Evolutionary conservation across 257 asterid species (phyloP).

Genomic region (Dorcoceras hygrometricum): DNA sequence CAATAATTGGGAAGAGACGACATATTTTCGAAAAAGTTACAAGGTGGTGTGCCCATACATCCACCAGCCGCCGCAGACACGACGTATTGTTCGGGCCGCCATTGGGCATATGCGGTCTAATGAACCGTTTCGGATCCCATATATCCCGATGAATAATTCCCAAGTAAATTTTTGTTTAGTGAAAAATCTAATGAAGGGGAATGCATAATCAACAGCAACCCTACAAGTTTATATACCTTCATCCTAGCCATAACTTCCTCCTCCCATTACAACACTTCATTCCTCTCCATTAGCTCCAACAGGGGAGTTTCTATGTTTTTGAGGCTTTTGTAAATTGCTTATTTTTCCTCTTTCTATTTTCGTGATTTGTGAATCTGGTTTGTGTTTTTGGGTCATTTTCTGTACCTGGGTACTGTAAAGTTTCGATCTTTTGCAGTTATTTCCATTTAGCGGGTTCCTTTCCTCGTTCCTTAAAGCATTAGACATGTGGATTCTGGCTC

Average conservation of each 20-base stretch:
- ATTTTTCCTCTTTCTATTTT: neutral
- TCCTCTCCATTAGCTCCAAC: neutral
- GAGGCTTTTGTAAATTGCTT: conserved; percentile 13
- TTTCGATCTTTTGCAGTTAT: conserved; percentile 38
- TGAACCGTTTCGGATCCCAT: conserved; percentile 21
- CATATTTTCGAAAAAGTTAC: too few species aligned
- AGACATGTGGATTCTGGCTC: conserved; percentile 6
- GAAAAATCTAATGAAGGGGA: neutral
- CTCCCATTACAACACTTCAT: conserved; percentile 31
- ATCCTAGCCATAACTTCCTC: conserved; percentile 24
- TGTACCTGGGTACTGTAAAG: conserved; percentile 36
- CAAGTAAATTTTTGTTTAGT: neutral
- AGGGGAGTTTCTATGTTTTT: neutral
- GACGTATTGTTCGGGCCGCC: neutral
- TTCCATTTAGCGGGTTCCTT: conserved; percentile 12
- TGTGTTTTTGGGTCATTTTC: conserved; percentile 23
- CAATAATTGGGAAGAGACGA: neutral
- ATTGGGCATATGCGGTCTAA: neutral
- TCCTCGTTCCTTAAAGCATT: conserved; percentile 9
- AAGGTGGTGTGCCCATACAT: neutral
- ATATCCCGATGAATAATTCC: conserved; percentile 11
- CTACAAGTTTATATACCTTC: conserved; percentile 30
- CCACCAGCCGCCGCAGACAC: neutral
- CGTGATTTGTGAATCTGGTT: conserved; percentile 5
- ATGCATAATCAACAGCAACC: conserved; percentile 42